Evolutionary conservation across 176 grass and related monocot species (phyloP).

Genomic region (Ensete glaucum): DNA sequence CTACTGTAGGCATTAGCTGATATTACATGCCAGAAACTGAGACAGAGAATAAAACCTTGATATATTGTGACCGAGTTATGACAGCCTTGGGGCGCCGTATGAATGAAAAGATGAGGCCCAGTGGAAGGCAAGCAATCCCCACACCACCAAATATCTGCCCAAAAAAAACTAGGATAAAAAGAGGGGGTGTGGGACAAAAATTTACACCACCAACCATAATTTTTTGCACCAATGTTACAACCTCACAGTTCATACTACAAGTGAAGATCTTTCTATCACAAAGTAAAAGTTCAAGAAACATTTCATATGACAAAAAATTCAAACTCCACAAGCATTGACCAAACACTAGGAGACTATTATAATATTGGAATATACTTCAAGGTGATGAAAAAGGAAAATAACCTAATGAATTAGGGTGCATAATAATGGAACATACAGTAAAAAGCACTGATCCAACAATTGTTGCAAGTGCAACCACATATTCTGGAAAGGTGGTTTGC

Average conservation of each 20-base stretch:
- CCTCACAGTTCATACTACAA: background rate
- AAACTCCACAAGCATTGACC: background rate
- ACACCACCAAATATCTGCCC: conserved; percentile 96
- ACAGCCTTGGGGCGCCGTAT: conserved; percentile 90
- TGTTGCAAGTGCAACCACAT: conserved; percentile 91
- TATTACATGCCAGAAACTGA: conserved; percentile 5
- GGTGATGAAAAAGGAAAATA: background rate
- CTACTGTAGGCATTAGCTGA: conserved; percentile 5
- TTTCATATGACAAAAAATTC: background rate
- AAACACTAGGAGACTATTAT: background rate
- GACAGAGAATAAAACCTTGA: conserved; percentile 52
- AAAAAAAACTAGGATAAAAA: conserved; percentile 26
- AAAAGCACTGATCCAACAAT: conserved; percentile 98
- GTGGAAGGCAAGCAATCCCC: conserved; percentile 89
- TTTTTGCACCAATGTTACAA: no score
- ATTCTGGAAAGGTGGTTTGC: conserved; percentile 89
- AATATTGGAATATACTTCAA: background rate
- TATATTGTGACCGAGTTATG: conserved; percentile 98
- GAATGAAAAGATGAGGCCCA: conserved; percentile 88
- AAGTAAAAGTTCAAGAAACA: background rate
- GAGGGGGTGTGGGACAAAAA: background rate
- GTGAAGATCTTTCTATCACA: background rate
- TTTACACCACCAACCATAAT: no score
- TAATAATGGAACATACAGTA: conserved; percentile 33
- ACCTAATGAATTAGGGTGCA: background rate